Percentiles rank a stretch among this genome's conserved stretches.
Evolutionary conservation across 2,329 filamentous ascomycete species (phyloP).

Genomic region (Lizonia empirigonia): DNA sequence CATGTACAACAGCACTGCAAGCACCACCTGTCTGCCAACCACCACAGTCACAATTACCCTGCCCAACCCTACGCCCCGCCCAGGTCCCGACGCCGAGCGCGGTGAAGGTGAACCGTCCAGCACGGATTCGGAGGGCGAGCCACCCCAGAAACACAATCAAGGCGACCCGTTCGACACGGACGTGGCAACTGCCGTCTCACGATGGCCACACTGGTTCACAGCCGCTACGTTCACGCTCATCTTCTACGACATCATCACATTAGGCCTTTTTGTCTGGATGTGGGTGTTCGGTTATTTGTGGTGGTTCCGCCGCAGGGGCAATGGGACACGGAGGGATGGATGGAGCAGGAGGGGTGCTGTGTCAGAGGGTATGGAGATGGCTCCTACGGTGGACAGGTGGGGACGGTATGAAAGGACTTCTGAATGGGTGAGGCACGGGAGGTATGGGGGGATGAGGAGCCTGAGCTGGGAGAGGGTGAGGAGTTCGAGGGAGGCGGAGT

Average conservation of each 20-base stretch:
- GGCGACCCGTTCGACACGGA: not conserved
- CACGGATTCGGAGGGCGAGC: too few relatives aligned
- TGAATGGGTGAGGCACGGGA: not conserved
- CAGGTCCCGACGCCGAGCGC: not conserved
- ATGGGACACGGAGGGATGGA: not conserved
- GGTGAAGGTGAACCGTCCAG: not conserved
- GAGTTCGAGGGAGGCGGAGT: constrained; percentile 4
- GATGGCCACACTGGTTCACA: constrained; percentile 14
- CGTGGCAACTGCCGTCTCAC: not conserved
- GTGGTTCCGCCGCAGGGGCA: constrained; percentile 1
- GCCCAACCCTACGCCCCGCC: not conserved
- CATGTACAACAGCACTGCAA: not conserved
- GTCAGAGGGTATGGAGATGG: not conserved
- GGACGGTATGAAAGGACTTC: not conserved
- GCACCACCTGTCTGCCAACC: not conserved
- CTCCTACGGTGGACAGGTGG: not conserved
- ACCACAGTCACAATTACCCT: constrained; percentile 3
- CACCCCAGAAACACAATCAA: too few relatives aligned
- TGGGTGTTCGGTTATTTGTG: constrained; percentile 20
- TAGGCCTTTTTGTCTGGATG: constrained; percentile 18
- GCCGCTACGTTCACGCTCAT: constrained; percentile 23
- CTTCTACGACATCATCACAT: constrained; percentile 24
- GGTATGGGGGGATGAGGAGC: constrained; percentile 2
- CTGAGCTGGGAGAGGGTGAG: not conserved
- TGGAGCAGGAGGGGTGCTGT: not conserved